Evolutionary conservation across 768 basidiomycete species (phyloP), one percentile per base, ranked within the genome.

Genomic region (Hydnomerulius pinastri): DNA sequence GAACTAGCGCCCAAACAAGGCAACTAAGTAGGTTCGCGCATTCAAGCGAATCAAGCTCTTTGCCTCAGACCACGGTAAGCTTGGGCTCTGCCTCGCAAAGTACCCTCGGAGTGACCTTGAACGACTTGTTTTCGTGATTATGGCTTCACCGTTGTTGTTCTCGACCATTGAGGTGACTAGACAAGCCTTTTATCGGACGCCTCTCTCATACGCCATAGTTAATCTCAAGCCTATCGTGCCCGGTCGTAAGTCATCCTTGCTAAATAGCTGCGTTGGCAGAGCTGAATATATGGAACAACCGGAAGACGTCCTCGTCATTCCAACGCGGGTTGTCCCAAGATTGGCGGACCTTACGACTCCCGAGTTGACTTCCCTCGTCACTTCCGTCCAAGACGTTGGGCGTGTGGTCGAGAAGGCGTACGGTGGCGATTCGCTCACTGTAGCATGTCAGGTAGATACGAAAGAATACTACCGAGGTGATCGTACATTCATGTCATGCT

Each of bases 151-250:
- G 30, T 61, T 90, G 24, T 65, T 91, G 43, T 92, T 92, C 71
- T 88, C 89, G 8, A 84, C 86, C 1, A 82, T 91, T 46, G 89
- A 91, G 55, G 89, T 92, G 9, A 82, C 87, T 5, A 76, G 77
- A 35, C 90, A 92, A 63, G 81, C 75, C 0, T 92, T 95, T 68
- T 86, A 87, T 61, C 78, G 82, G 21, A 78, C 82, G 4, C 58
- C 81, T 1, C 76, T 88, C 11, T 82, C 88, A 0, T 89, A 80
- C 67, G 96, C 90, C 2, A 87, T 97, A 54, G 95, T 98, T 39
- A 98, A 98, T 66, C 81, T 97, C 53, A 97, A 93, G 60, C 96
- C 95, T 1, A 85, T 97, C 57, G 83, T 95, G 8, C 92, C 93
- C 33, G 94, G 94, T 41, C 94, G 96, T 98, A 69, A 72, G 91